phyloP scores from a whole-genome alignment of 768 basidiomycete species.

The Xerocomus potaroensis region DNA sequence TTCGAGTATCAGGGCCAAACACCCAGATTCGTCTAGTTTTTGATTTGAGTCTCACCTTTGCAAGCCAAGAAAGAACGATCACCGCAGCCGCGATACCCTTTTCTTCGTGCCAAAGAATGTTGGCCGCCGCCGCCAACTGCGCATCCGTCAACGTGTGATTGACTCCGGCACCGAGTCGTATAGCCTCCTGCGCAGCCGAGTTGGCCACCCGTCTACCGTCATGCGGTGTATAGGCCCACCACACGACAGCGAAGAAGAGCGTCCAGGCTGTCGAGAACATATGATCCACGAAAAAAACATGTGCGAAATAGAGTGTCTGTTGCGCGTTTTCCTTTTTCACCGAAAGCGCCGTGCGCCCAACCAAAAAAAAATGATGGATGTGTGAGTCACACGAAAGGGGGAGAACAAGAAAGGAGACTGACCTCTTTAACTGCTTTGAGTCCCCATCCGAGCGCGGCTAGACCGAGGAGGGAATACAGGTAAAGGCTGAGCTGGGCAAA shows the following conservation, averaged over 20 bases:
- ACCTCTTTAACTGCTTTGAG: conserved; percentile 82
- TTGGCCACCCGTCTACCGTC: conserved; percentile 79
- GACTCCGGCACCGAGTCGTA: conserved; percentile 60
- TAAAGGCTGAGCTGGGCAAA: conserved; percentile 90
- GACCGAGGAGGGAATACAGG: conserved; percentile 82
- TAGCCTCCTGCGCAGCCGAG: conserved; percentile 83
- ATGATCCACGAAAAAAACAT: conserved; percentile 91
- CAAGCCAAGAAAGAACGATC: conserved; percentile 78
- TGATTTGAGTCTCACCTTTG: conserved; percentile 62
- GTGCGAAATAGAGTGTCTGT: conserved; percentile 83
- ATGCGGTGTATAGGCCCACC: conserved; percentile 92
- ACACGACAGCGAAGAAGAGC: conserved; percentile 81
- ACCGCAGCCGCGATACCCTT: conserved; percentile 75
- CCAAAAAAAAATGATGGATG: background rate
- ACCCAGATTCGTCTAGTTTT: background rate
- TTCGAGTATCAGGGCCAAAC: conserved; percentile 1
- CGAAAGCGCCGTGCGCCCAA: background rate
- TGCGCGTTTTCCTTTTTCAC: conserved; percentile 77
- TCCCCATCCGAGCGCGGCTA: conserved; percentile 83
- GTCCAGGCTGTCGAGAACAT: conserved; percentile 88
- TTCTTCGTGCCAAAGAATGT: conserved; percentile 85
- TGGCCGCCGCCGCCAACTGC: conserved; percentile 68
- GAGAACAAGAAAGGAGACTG: conserved; percentile 27
- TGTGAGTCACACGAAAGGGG: conserved; percentile 9
- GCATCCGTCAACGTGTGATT: conserved; percentile 55